Base-by-base conservation (phyloP, 306 rosid species). In the Alnus glutinosa region DNA sequence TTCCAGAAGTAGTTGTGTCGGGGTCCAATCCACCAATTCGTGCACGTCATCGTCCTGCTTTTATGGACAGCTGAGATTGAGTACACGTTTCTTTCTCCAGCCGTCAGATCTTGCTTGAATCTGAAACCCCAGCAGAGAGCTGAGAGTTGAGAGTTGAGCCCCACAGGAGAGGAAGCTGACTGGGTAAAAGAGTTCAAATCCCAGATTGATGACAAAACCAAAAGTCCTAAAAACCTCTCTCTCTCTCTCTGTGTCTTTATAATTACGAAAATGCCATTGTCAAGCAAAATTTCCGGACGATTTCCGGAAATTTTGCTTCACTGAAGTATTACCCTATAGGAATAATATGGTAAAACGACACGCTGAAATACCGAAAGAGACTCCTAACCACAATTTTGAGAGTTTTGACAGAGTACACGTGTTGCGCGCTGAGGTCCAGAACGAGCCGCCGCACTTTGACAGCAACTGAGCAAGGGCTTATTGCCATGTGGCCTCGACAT, bases 311-410 rank as follows among this genome's bases (percentile, higher is more conserved):
- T n/a, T n/a, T n/a, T n/a, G n/a, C n/a, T n/a, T n/a, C n/a, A n/a
- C n/a, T n/a, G n/a, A n/a, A n/a, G n/a, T n/a, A n/a, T n/a, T n/a
- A n/a, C n/a, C n/a, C n/a, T 23, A 23, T 23, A 23, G 28, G 28
- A 23, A 23, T 15, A 23, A 23, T 15, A 57, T 50, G 49, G 50
- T 49, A n/a, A 2, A 42, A 36, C 16, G 79, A 70, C 67, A 32
- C 7, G 62, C 71, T 72, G 77, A 15, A 16, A 75, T 64, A 75
- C 75, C 76, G 76, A 30, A 70, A 76, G 7, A 23, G 85, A 77
- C 48, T 75, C 75, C 7, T 12, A 82, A 34, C 64, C 55, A 51
- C 34, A 32, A 15, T 9, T 9, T 55, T 44, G 4, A 10, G 51
- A 37, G 57, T 34, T 64, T 37, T 62, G 48, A 66, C 47, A 37